These are phyloP conservation scores for Chytriomyces sp. DNA, from an alignment of 192 early-diverging fungal species.

Conservation along the genomic window DNA sequence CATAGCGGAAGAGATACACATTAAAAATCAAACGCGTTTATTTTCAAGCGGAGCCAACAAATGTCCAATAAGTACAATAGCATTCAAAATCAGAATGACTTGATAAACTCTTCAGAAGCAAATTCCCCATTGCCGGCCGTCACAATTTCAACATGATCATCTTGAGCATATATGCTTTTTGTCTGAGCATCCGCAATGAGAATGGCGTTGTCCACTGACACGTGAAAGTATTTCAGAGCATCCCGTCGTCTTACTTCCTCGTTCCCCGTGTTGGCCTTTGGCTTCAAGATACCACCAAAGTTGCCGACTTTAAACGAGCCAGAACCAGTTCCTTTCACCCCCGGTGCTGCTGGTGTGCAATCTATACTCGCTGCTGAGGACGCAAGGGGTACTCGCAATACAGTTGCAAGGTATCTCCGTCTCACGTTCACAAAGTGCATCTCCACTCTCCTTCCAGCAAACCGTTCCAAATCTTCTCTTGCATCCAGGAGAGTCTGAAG, in stretches of 20 bases:
- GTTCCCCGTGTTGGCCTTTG: not conserved
- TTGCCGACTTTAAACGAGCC: not conserved
- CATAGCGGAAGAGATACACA: too few relatives aligned
- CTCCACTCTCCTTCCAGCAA: conserved; percentile 51
- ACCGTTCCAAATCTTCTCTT: conserved; percentile 60
- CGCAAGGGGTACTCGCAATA: conserved; percentile 12
- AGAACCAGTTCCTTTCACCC: not conserved
- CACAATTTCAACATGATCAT: not conserved
- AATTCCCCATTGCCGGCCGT: not conserved
- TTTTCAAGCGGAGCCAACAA: too few relatives aligned
- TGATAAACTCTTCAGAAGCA: not conserved
- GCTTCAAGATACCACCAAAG: conserved; percentile 16
- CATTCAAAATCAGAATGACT: too few relatives aligned
- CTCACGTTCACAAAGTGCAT: conserved; percentile 64
- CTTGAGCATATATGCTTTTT: not conserved
- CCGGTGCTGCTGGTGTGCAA: not conserved
- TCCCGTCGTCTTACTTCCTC: not conserved
- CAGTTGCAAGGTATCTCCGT: conserved; percentile 24
- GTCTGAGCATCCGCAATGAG: not conserved
- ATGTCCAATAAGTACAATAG: too few relatives aligned
- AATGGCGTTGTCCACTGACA: conserved; percentile 33
- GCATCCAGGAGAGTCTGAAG: conserved; percentile 75
- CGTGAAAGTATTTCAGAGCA: conserved; percentile 32
- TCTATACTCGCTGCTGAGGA: not conserved
- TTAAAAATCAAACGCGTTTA: too few relatives aligned